Conservation (phyloP, 2,329 filamentous ascomycete genomes). For the Fusarium foetens region DNA sequence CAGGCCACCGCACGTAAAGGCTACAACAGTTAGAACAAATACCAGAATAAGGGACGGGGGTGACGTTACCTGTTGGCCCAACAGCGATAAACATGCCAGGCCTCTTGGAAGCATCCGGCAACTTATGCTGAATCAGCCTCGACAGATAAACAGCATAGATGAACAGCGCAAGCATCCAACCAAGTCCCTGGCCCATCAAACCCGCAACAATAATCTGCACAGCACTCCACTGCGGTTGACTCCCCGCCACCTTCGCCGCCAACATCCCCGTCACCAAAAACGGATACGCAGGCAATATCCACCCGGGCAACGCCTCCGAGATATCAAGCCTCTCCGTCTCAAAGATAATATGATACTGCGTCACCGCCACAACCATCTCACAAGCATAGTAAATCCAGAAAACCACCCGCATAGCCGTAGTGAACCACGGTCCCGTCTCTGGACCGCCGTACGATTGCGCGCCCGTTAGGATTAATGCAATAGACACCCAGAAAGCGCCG, state of each 20-base stretch:
- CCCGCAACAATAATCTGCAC: constrained; percentile 18
- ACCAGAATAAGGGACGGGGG: accelerated
- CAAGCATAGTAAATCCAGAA: constrained; percentile 30
- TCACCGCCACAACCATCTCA: constrained; percentile 16
- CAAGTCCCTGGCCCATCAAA: constrained; percentile 19
- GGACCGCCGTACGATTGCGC: constrained; percentile 20
- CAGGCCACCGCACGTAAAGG: constrained; percentile 2
- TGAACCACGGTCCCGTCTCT: constrained; percentile 2
- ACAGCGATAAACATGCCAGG: constrained; percentile 21
- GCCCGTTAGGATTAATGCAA: constrained; percentile 11
- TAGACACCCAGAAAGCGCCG: constrained; percentile 13
- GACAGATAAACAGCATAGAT: constrained; percentile 22
- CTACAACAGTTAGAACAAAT: accelerated
- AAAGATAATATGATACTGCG: constrained; percentile 16
- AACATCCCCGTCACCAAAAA: constrained; percentile 22
- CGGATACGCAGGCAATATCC: constrained; percentile 23
- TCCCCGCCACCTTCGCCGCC: constrained; percentile 6
- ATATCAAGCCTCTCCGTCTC: constrained; percentile 9
- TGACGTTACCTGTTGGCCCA: background rate
- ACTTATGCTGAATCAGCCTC: constrained; percentile 15
- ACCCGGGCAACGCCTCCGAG: constrained; percentile 7
- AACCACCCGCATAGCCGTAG: background rate
- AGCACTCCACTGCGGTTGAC: constrained; percentile 17
- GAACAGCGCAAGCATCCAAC: constrained; percentile 24
- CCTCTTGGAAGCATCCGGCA: background rate